These are phyloP conservation scores for Nakazawaea anatomiae DNA, from an alignment of 805 yeast species.

Conservation along the genomic window DNA sequence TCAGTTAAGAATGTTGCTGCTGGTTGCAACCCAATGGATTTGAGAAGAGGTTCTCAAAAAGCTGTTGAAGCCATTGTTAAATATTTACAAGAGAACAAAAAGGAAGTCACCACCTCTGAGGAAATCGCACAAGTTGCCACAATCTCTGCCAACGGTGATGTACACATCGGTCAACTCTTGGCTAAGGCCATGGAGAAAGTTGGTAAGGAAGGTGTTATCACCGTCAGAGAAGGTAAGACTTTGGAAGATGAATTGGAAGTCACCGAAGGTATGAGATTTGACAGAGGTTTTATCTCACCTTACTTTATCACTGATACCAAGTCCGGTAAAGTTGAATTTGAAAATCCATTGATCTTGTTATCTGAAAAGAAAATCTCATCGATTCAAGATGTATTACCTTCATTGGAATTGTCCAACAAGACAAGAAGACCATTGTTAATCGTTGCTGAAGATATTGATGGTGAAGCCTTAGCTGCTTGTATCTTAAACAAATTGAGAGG, in stretches of 20 bases:
- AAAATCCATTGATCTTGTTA: constrained; percentile 82
- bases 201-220: constrained; percentile 98
- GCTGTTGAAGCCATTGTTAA: constrained; percentile 92
- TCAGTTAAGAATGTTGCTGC: constrained; percentile 96
- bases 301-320: constrained; percentile 94
- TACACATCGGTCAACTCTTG: constrained; percentile 83
- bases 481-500: constrained; percentile 96
- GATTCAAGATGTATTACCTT: constrained; percentile 87
- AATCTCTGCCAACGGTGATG: constrained; percentile 94
- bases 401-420: constrained; percentile 89
- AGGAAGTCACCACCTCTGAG: constrained; percentile 87
- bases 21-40: constrained; percentile 98
- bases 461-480: constrained; percentile 98
- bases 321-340: constrained; percentile 89
- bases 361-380: constrained; percentile 91
- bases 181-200: constrained; percentile 98
- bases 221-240: constrained; percentile 96
- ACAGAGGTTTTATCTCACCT: constrained; percentile 95
- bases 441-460: constrained; percentile 93
- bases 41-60: constrained; percentile 94
- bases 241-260: constrained; percentile 94
- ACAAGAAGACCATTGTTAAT: constrained; percentile 88
- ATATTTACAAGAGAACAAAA: constrained; percentile 78
- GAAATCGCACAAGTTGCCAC: constrained; percentile 98
- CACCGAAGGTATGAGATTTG: constrained; percentile 97